Evolutionary conservation across 208 protist species (phyloP).

Genomic region (Lotmaria passim): DNA sequence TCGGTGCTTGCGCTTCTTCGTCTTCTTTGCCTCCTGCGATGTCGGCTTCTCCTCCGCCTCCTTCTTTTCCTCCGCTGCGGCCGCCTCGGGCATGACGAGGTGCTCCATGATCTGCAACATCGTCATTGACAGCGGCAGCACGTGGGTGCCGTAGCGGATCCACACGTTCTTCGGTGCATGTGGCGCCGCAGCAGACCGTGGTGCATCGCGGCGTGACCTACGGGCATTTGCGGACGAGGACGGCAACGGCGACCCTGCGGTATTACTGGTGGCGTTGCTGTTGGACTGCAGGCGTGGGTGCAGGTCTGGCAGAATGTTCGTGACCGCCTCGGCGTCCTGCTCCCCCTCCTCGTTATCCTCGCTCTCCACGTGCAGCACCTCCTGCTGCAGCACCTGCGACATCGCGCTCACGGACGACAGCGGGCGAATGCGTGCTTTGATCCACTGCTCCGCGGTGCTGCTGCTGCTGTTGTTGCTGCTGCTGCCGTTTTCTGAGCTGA

Average conservation of each 20-base stretch:
- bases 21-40: neutral
- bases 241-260: neutral
- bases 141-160: slow-evolving; percentile 64
- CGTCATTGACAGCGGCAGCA: slow-evolving; percentile 82
- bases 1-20: neutral
- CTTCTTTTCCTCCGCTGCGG: slow-evolving; percentile 1
- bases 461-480: neutral
- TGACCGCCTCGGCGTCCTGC: slow-evolving; percentile 27
- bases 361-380: slow-evolving; percentile 25
- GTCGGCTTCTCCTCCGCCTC: neutral
- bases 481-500: neutral
- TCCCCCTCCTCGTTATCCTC: slow-evolving; percentile 16
- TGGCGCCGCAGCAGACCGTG: neutral
- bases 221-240: neutral
- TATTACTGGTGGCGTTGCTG: neutral
- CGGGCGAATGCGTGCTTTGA: slow-evolving; percentile 36
- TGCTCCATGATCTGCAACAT: slow-evolving; percentile 75
- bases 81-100: slow-evolving; percentile 26
- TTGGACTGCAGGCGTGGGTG: slow-evolving; percentile 14
- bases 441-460: neutral
- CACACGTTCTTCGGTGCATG: slow-evolving; percentile 44
- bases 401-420: slow-evolving; percentile 35
- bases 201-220: neutral
- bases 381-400: slow-evolving; percentile 30
- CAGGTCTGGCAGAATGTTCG: slow-evolving; percentile 32